Percentiles rank a stretch among this genome's conserved stretches.
Conservation (phyloP, 2,329 filamentous ascomycete genomes). For the Diaporthe citrichinensis region DNA sequence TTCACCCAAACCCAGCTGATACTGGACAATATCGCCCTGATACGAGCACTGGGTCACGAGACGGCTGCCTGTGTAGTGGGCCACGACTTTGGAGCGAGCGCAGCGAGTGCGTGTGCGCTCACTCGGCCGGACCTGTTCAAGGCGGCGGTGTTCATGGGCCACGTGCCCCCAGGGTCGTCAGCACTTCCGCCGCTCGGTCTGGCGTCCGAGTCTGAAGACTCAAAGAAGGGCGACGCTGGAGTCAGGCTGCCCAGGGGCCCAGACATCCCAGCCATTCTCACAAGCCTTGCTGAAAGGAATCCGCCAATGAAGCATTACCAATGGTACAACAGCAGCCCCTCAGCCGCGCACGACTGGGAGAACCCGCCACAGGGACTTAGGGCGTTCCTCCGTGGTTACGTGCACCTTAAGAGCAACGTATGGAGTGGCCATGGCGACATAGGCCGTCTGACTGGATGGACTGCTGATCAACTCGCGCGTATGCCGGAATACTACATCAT, state of each 20-base stretch:
- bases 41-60: constrained; percentile 69
- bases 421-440: constrained; percentile 68
- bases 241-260: not conserved
- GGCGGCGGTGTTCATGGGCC: constrained; percentile 72
- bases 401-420: constrained; percentile 76
- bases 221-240: too few species aligned
- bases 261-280: constrained; percentile 70
- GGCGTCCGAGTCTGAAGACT: not conserved
- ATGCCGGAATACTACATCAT: constrained; percentile 80
- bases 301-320: constrained; percentile 79
- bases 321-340: constrained; percentile 71
- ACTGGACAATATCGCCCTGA: constrained; percentile 57
- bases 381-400: constrained; percentile 76
- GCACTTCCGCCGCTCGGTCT: not conserved
- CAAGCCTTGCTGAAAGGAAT: constrained; percentile 65
- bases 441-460: constrained; percentile 67
- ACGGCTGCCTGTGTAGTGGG: constrained; percentile 67
- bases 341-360: constrained; percentile 63
- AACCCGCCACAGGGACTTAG: constrained; percentile 57
- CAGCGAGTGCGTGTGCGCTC: constrained; percentile 69
- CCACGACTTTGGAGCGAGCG: constrained; percentile 76
- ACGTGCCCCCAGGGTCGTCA: constrained; percentile 71
- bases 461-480: constrained; percentile 67
- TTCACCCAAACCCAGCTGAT: constrained; percentile 30
- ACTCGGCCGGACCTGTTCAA: constrained; percentile 76